phyloP scores from a whole-genome alignment of 2,329 filamentous ascomycete genomes.

The Colletotrichum noveboracense region DNA sequence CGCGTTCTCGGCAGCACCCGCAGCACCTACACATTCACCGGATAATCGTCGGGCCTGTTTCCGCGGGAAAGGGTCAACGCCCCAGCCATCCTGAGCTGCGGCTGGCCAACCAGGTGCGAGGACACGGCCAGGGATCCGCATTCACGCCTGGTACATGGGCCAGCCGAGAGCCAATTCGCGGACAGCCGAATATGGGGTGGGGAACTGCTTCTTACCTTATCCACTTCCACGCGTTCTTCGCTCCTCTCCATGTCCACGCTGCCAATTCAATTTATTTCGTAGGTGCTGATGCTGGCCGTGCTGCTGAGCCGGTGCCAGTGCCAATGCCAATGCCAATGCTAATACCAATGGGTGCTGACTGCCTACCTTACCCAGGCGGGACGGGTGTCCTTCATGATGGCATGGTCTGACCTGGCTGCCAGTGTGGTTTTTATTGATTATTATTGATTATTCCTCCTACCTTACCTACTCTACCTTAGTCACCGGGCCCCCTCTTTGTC shows the following conservation, averaged over 20 bases:
- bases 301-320: background rate
- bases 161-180: background rate
- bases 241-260: background rate
- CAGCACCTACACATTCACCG: background rate
- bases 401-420: background rate
- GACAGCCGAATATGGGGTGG: background rate
- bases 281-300: background rate
- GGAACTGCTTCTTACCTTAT: background rate
- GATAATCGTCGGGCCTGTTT: constrained; percentile 3
- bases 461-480: background rate
- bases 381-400: background rate
- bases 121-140: background rate
- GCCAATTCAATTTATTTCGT: background rate
- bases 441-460: background rate
- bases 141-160: background rate
- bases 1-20: constrained; percentile 5
- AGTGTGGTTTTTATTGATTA: background rate
- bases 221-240: constrained; percentile 9
- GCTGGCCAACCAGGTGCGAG: background rate
- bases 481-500: background rate
- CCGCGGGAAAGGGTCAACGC: background rate
- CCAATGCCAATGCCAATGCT: background rate
- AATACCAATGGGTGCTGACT: background rate
- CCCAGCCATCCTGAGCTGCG: background rate
- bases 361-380: background rate